A percentile compares a stretch with the other conserved stretches of the same genome.
phyloP scores from a whole-genome alignment of 2,329 filamentous ascomycete genomes.

The Akanthomyces muscarius region DNA sequence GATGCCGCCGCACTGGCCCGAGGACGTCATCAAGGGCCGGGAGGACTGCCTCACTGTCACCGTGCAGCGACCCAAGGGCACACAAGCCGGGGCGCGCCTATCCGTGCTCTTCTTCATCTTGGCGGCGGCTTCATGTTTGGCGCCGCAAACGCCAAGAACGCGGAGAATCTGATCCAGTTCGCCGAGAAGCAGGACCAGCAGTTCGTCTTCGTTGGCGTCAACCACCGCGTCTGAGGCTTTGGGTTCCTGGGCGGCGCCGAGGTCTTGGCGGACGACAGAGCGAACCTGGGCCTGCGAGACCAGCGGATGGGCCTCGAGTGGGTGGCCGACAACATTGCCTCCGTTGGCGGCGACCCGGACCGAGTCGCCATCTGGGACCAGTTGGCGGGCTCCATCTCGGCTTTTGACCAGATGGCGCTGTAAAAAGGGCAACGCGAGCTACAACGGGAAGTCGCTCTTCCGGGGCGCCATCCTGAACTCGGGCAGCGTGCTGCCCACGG shows the following conservation, averaged over 20 bases:
- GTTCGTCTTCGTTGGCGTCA: slow-evolving; percentile 60
- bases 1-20: neutral
- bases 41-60: slow-evolving; percentile 52
- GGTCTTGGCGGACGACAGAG: slow-evolving; percentile 49
- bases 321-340: slow-evolving; percentile 60
- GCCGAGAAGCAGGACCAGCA: slow-evolving; percentile 45
- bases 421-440: slow-evolving; percentile 57
- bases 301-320: slow-evolving; percentile 58
- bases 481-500: slow-evolving; percentile 47
- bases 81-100: slow-evolving; percentile 39
- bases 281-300: slow-evolving; percentile 59
- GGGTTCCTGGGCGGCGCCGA: slow-evolving; percentile 58
- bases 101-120: slow-evolving; percentile 56
- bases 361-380: slow-evolving; percentile 65
- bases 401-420: slow-evolving; percentile 58
- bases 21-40: slow-evolving; percentile 30
- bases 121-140: slow-evolving; percentile 46
- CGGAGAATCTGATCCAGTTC: slow-evolving; percentile 29
- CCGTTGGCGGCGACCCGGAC: slow-evolving; percentile 62
- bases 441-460: slow-evolving; percentile 63
- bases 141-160: slow-evolving; percentile 36
- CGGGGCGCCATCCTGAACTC: slow-evolving; percentile 63
- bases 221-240: slow-evolving; percentile 60
- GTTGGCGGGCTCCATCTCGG: slow-evolving; percentile 55
- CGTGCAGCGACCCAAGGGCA: slow-evolving; percentile 43